Evolutionary conservation across 208 protist species (phyloP).

Genomic region (Trypanosoma mega): DNA sequence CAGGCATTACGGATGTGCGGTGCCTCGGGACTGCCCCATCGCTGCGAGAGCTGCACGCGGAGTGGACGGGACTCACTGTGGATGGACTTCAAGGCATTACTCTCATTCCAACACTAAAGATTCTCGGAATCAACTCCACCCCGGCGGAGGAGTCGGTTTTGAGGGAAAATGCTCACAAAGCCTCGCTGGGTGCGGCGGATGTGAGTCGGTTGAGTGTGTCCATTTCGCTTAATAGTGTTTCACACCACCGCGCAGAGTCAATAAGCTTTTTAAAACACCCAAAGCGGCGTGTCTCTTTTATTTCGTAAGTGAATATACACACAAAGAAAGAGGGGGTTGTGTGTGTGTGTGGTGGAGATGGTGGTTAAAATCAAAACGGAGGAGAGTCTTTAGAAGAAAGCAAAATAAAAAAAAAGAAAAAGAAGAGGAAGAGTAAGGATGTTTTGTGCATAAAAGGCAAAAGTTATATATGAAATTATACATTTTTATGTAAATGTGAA

Average conservation of each 20-base stretch:
- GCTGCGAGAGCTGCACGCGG: conserved; percentile 41
- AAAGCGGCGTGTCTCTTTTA: conserved; percentile 8
- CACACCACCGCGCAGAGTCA: not conserved
- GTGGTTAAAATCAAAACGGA: no score
- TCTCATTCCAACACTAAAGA: conserved; percentile 35
- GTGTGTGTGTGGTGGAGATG: no score
- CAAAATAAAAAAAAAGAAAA: no score
- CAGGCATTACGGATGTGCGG: conserved; percentile 44
- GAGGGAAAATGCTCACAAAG: conserved; percentile 14
- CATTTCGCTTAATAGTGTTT: no score
- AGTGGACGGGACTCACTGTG: conserved; percentile 42
- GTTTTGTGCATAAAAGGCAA: no score
- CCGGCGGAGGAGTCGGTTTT: conserved; percentile 36
- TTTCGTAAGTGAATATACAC: not conserved
- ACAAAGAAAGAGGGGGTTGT: no score
- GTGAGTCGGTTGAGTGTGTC: not conserved
- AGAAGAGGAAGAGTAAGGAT: no score
- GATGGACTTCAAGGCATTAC: conserved; percentile 34
- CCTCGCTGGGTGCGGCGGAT: conserved; percentile 2
- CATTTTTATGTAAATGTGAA: no score
- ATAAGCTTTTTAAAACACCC: not conserved
- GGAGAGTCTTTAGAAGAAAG: no score
- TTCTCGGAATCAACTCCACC: conserved; percentile 44
- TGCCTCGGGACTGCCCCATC: conserved; percentile 31
- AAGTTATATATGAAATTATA: no score